Conservation (phyloP, 31 red algal species). For the Asparagopsis taxiformis region DNA sequence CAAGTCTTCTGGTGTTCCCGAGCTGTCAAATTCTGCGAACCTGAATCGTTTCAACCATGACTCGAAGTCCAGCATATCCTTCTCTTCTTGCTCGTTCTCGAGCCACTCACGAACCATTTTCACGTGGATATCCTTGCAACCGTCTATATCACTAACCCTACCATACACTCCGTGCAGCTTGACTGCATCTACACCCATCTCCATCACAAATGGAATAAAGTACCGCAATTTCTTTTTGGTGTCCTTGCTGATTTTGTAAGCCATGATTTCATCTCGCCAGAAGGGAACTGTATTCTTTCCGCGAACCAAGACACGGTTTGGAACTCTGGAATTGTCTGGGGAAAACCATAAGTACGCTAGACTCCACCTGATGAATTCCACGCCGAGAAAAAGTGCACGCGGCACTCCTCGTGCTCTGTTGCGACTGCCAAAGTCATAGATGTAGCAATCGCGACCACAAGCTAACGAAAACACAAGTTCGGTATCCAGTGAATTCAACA, state of each 20-base stretch:
- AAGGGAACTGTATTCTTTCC: slow-evolving; percentile 38
- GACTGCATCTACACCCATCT: slow-evolving; percentile 6
- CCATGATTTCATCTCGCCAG: slow-evolving; percentile 40
- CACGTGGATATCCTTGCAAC: slow-evolving; percentile 45
- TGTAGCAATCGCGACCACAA: slow-evolving; percentile 35
- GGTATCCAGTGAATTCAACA: slow-evolving; percentile 25
- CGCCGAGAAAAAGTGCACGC: slow-evolving; percentile 35
- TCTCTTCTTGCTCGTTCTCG: background rate
- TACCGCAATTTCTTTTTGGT: slow-evolving; percentile 49
- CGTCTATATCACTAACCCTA: slow-evolving; percentile 42
- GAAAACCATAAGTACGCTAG: slow-evolving; percentile 46
- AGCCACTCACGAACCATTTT: slow-evolving; percentile 40
- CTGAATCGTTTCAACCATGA: no score
- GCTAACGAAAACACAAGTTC: slow-evolving; percentile 43
- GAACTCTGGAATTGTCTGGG: slow-evolving; percentile 5
- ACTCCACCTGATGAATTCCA: slow-evolving; percentile 46
- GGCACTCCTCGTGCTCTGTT: slow-evolving; percentile 35
- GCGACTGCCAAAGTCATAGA: slow-evolving; percentile 55
- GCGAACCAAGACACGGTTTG: slow-evolving; percentile 15
- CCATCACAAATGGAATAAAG: slow-evolving; percentile 31
- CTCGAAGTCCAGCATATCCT: no score
- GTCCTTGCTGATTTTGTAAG: slow-evolving; percentile 29
- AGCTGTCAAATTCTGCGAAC: background rate
- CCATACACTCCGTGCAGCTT: slow-evolving; percentile 47
- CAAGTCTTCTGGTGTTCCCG: slow-evolving; percentile 20